Evolutionary conservation across 1,284 basidiomycete species (phyloP).

Genomic region (Phlebopus sp.): DNA sequence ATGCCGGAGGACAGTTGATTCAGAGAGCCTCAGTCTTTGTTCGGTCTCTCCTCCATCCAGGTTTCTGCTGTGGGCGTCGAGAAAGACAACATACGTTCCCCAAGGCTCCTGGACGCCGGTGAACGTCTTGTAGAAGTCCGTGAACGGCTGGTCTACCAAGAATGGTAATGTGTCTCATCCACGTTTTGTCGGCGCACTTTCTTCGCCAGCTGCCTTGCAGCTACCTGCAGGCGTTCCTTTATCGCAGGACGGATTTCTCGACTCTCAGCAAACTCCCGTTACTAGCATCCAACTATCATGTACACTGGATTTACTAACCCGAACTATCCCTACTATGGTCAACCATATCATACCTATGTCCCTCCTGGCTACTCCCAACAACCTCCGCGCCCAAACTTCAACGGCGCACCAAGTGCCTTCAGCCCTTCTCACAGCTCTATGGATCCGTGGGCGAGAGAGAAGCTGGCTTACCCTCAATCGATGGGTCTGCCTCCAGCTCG

Average conservation of each 20-base stretch:
- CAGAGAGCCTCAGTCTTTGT: neutral
- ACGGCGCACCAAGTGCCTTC: constrained; percentile 14
- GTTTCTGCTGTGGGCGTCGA: neutral
- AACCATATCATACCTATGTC: constrained; percentile 35
- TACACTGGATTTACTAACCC: constrained; percentile 19
- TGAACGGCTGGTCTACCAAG: constrained; percentile 12
- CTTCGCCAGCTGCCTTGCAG: constrained; percentile 21
- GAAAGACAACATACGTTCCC: neutral
- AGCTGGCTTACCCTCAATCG: constrained; percentile 19
- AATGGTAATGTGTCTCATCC: constrained; percentile 22
- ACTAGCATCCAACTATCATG: constrained; percentile 19
- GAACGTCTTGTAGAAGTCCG: neutral
- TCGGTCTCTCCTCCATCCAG: neutral
- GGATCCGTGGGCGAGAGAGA: constrained; percentile 28
- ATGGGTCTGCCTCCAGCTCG: constrained; percentile 18
- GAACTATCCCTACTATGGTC: constrained; percentile 34
- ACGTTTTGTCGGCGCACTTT: constrained; percentile 20
- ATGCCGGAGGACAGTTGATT: too few species aligned
- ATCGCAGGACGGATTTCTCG: constrained; percentile 6
- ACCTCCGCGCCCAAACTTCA: constrained; percentile 9
- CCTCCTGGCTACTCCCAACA: constrained; percentile 29
- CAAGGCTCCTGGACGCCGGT: neutral
- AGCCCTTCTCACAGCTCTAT: constrained; percentile 20
- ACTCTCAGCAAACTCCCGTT: constrained; percentile 3
- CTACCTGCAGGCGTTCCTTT: constrained; percentile 11